Evolutionary conservation across 495 filamentous ascomycete species (phyloP), one percentile per base, ranked within the genome.

Genomic region (Collariella sp.): DNA sequence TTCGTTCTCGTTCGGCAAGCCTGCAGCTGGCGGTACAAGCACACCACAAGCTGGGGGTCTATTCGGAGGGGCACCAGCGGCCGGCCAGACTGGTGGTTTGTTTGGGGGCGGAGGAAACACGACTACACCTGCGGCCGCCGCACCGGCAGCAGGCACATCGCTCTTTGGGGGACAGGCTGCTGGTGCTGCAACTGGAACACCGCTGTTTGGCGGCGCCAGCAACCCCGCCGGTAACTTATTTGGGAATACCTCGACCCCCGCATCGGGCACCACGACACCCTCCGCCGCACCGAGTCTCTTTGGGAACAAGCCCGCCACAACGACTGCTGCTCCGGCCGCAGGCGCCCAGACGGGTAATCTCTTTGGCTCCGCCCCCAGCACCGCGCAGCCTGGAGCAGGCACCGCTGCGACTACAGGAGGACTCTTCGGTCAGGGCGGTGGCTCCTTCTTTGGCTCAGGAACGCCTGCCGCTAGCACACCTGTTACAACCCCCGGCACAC

Each of bases 51-150:
- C 56, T 16, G 54, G 70, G 23, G 65, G 71, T 19, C 34, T 79
- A n/a, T 86, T 86, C 68, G 79, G 79, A 48, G 71, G 68, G 16
- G 54, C 65, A 7, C 46, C 55, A 40, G 44, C 70, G 10, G 64
- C 67, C 31, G 62, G 63, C 18, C 63, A 66, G 51, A 66, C 67
- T 20, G 52, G 54, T 13, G 49, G 42, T 43, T 57, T 49, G 34
- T 75, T 76, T 50, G 67, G 67, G 43, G 56, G 46, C 42, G 47
- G 60, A 13, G 54, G 60, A 33, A 23, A 52, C 46, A 57, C 47
- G 35, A 50, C 61, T 56, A 55, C 56, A 33, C 67, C 31, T 9
- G 61, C 67, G 31, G 59, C 67, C 4, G 26, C 61, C 23, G 48
- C 61, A 7, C 48, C 60, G 10, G 11, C 57, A 11, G 6, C 48